Percentiles rank a stretch among this genome's conserved stretches.
These are phyloP conservation scores for Candida glucosophila DNA, from an alignment of 1,139 yeast genomes.

Conservation along the genomic window DNA sequence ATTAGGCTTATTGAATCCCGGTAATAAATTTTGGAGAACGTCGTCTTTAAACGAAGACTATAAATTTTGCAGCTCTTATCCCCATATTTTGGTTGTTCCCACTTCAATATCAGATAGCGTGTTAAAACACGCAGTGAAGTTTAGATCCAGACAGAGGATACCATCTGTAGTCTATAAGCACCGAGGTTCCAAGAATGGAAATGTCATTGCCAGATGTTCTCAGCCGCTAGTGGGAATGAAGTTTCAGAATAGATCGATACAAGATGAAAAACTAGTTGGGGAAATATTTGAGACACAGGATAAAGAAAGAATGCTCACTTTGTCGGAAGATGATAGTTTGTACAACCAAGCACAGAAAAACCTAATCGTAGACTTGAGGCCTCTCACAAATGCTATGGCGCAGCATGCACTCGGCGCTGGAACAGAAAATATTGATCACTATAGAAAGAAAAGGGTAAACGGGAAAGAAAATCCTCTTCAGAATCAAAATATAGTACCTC, in stretches of 20 bases:
- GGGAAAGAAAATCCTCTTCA: constrained; percentile 5
- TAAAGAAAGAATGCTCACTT: constrained; percentile 15
- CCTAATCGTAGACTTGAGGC: constrained; percentile 83
- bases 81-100: constrained; percentile 62
- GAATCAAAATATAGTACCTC: constrained; percentile 5
- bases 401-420: constrained; percentile 98
- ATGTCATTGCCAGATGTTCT: constrained; percentile 81
- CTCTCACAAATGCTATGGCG: constrained; percentile 91
- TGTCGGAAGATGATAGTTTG: constrained; percentile 11
- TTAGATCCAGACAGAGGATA: constrained; percentile 75
- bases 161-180: constrained; percentile 80
- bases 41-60: constrained; percentile 59
- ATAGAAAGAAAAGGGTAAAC: constrained; percentile 30
- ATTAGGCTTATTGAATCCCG: constrained; percentile 36
- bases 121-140: constrained; percentile 73
- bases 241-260: constrained; percentile 72
- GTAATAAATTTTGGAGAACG: constrained; percentile 52
- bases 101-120: constrained; percentile 70
- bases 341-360: constrained; percentile 46
- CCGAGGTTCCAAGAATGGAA: constrained; percentile 45
- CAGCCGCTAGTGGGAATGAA: constrained; percentile 92
- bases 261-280: constrained; percentile 74
- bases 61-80: constrained; percentile 70
- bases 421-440: constrained; percentile 84
- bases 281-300: constrained; percentile 58